A percentile compares a stretch with the other conserved stretches of the same genome.
Conservation (phyloP, 352 stramenopile genomes). For the Pythium diclinum region DNA sequence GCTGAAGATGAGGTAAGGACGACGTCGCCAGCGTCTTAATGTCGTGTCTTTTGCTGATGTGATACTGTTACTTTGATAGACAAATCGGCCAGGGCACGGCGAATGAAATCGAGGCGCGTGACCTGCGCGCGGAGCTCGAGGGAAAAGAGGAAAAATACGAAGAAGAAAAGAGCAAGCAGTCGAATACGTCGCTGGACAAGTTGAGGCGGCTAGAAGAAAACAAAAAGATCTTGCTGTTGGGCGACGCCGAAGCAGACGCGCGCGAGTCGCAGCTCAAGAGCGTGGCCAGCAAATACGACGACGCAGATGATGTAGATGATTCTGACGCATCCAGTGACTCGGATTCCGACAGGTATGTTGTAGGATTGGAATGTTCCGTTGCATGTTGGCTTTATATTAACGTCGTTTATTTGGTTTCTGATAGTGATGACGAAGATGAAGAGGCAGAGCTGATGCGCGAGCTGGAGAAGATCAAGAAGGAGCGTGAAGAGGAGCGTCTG, state of each 20-base stretch:
- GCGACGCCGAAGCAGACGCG: slow-evolving; percentile 68
- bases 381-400: too few relatives aligned
- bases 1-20: slow-evolving; percentile 68
- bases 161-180: slow-evolving; percentile 67
- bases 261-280: slow-evolving; percentile 85
- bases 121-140: slow-evolving; percentile 75
- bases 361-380: too few relatives aligned
- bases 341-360: slow-evolving; percentile 64
- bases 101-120: slow-evolving; percentile 71
- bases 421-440: slow-evolving; percentile 93
- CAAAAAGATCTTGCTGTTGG: slow-evolving; percentile 77
- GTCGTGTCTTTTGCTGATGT: not conserved
- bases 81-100: slow-evolving; percentile 79
- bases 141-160: slow-evolving; percentile 73
- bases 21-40: not conserved
- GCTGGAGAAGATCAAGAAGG: slow-evolving; percentile 97
- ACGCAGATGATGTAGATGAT: slow-evolving; percentile 81
- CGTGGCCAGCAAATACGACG: slow-evolving; percentile 88
- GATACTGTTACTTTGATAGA: slow-evolving; percentile 26
- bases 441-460: slow-evolving; percentile 96
- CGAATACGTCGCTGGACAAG: slow-evolving; percentile 79
- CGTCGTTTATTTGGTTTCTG: not conserved
- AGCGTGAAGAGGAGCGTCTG: slow-evolving; percentile 91
- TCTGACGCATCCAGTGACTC: slow-evolving; percentile 65
- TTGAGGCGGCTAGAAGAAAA: slow-evolving; percentile 71